Percentiles rank a stretch among this genome's conserved stretches.
phyloP scores from a whole-genome alignment of 805 yeast genomes.

The Starmerella stigmatis region DNA sequence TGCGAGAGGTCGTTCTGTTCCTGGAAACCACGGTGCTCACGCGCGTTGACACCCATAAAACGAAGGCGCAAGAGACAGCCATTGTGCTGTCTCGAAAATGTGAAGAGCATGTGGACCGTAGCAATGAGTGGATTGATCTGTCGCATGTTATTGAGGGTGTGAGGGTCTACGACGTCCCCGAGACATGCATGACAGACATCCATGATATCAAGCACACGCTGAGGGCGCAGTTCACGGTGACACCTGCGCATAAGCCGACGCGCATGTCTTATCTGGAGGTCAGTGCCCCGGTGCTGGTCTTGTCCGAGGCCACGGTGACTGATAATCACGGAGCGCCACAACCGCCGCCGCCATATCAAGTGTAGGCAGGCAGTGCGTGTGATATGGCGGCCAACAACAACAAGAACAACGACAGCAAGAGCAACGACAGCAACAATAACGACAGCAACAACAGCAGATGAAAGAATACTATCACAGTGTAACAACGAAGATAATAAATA shows the following conservation, averaged over 20 bases:
- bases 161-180: conserved; percentile 11
- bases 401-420: too few species aligned
- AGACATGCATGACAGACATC: conserved; percentile 8
- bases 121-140: conserved; percentile 9
- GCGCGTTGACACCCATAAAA: neutral
- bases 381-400: too few species aligned
- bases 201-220: conserved; percentile 9
- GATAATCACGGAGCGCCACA: neutral
- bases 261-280: conserved; percentile 5
- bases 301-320: conserved; percentile 7
- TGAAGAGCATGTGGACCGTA: neutral
- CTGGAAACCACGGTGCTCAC: conserved; percentile 11
- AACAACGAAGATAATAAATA: neutral
- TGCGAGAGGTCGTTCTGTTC: conserved; percentile 10
- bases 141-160: conserved; percentile 2
- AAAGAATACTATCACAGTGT: neutral
- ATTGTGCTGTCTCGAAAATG: conserved; percentile 4
- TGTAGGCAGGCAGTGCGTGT: too few species aligned
- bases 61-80: neutral
- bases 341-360: conserved; percentile 5
- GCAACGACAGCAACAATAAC: too few species aligned
- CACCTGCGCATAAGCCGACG: conserved; percentile 3
- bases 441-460: neutral
- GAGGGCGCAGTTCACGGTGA: conserved; percentile 5
- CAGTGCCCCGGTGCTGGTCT: conserved; percentile 1